Evolutionary conservation across 176 grass and related monocot genomes (phyloP).

Genomic region (Oryza glaberrima): DNA sequence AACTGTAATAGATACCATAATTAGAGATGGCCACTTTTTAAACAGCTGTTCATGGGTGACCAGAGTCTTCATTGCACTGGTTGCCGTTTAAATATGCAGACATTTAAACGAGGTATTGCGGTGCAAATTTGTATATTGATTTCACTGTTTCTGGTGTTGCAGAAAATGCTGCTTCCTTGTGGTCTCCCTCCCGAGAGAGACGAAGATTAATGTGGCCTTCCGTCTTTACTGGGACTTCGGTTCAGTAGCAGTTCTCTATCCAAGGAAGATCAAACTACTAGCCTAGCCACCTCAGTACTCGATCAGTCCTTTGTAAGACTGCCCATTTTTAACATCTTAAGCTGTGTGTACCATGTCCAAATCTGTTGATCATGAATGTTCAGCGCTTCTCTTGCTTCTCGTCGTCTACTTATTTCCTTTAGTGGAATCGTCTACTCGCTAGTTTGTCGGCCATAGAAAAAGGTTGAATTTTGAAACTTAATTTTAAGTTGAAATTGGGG

Average conservation of each 20-base stretch:
- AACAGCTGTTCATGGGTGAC: not conserved
- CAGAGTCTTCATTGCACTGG: not conserved
- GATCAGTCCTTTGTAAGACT: too few species aligned
- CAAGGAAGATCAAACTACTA: not conserved
- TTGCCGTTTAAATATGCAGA: not conserved
- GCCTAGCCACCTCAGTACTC: not conserved
- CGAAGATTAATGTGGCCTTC: constrained; percentile 51
- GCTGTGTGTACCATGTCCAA: not conserved
- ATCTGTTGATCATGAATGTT: not conserved
- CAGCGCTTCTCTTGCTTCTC: not conserved
- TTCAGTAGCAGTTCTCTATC: not conserved
- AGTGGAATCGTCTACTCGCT: too few species aligned
- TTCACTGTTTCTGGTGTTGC: constrained; percentile 5
- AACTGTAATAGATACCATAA: not conserved
- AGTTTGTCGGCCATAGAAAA: too few species aligned
- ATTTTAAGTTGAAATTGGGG: too few species aligned
- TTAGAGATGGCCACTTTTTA: not conserved
- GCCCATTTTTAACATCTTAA: not conserved
- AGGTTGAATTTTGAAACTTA: too few species aligned
- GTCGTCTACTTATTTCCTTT: too few species aligned
- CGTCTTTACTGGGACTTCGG: not conserved
- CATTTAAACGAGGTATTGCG: not conserved
- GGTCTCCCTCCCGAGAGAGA: constrained; percentile 62
- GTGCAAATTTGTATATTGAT: not conserved
- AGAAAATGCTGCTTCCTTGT: constrained; percentile 79